Evolutionary conservation across 305 asterid species (phyloP).

Genomic region (Fraxinus velutina): DNA sequence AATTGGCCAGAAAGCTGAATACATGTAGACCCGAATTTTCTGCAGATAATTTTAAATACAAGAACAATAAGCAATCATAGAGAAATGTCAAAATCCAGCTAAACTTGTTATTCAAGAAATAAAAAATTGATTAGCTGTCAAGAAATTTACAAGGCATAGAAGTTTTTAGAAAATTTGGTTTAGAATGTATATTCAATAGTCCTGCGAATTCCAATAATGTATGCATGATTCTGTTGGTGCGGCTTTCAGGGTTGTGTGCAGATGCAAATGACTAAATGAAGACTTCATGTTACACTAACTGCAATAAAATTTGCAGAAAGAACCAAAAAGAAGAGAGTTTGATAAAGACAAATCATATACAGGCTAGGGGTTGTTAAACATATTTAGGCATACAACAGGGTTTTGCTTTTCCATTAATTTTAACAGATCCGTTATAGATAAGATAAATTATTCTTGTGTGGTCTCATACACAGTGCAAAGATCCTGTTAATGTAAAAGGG

Average conservation of each 20-base stretch:
- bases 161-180: background rate
- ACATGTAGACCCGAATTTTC: slow-evolving; percentile 97
- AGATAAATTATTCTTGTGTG: background rate
- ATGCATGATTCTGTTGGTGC: background rate
- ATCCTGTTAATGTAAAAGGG: background rate
- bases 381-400: background rate
- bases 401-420: background rate
- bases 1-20: slow-evolving; percentile 86
- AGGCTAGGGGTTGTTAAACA: background rate
- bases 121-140: slow-evolving; percentile 13
- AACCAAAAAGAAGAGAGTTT: too few species aligned
- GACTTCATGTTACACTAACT: background rate
- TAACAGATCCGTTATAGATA: background rate
- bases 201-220: background rate
- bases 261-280: background rate
- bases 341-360: background rate
- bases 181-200: background rate
- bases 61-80: slow-evolving; percentile 24
- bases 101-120: slow-evolving; percentile 9
- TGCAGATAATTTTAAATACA: slow-evolving; percentile 35
- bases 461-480: background rate
- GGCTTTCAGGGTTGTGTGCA: background rate
- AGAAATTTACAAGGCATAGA: slow-evolving; percentile 1
- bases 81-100: slow-evolving; percentile 12
- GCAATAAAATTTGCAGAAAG: background rate